phyloP scores from a whole-genome alignment of 164 flowering plant genomes.

The Vitis labrusca region DNA sequence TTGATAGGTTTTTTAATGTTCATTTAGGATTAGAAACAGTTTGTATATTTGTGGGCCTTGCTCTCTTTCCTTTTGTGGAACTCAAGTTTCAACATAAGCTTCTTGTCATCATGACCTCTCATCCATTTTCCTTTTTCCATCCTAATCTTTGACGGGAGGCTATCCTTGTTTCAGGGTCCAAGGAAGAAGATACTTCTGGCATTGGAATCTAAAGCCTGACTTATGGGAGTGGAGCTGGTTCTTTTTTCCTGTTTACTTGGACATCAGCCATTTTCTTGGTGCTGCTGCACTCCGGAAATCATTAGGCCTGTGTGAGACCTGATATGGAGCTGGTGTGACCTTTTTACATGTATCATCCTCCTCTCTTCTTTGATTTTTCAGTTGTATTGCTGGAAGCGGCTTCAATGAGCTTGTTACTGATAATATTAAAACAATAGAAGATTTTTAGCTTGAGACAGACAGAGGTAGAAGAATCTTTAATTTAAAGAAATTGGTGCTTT shows the following conservation, averaged over 20 bases:
- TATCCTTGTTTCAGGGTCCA: conserved; percentile 65
- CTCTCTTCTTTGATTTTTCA: background rate
- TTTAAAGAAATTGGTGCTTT: background rate
- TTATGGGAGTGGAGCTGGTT: background rate
- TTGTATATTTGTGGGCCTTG: too few species aligned
- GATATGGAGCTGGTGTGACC: too few species aligned
- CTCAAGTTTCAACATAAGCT: too few species aligned
- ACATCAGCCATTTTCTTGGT: background rate
- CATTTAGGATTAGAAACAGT: too few species aligned
- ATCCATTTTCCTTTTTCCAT: background rate
- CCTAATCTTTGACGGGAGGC: background rate
- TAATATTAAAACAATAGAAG: background rate
- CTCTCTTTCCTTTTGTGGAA: too few species aligned
- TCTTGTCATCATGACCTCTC: too few species aligned
- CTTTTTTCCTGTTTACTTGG: background rate
- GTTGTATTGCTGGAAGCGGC: conserved; percentile 1
- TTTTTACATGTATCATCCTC: background rate
- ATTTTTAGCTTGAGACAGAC: background rate
- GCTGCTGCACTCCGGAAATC: background rate
- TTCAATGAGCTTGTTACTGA: conserved; percentile 3
- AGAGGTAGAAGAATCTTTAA: background rate
- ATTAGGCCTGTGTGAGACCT: conserved; percentile 6
- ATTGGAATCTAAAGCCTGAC: conserved; percentile 54
- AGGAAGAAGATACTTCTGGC: conserved; percentile 86
- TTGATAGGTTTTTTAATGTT: too few species aligned